Evolutionary conservation across 2,329 filamentous ascomycete genomes (phyloP).

Genomic region (Pleoardoris graminearum): DNA sequence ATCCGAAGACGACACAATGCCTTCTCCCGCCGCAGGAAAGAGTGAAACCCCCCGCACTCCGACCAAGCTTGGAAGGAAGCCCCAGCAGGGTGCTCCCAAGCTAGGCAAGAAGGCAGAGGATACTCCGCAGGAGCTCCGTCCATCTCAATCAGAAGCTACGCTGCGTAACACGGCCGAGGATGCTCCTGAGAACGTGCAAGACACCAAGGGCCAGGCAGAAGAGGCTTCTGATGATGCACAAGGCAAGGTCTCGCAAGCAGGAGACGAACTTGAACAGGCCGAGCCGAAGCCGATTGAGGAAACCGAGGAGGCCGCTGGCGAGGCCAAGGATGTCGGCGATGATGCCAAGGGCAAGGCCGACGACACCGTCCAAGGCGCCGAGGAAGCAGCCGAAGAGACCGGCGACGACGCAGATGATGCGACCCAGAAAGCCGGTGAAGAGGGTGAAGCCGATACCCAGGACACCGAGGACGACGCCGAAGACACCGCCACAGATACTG

Average conservation of each 20-base stretch:
- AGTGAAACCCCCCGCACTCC: conserved; percentile 54
- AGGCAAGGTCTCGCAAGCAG: conserved; percentile 54
- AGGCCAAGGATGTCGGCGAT: conserved; percentile 25
- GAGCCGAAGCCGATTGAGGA: conserved; percentile 53
- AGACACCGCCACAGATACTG: conserved; percentile 40
- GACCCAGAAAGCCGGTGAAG: conserved; percentile 12
- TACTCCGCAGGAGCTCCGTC: conserved; percentile 26
- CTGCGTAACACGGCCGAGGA: conserved; percentile 35
- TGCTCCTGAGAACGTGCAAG: conserved; percentile 33
- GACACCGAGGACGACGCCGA: conserved; percentile 46
- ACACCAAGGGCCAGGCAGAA: conserved; percentile 33
- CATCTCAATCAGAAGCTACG: conserved; percentile 35
- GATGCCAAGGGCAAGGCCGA: conserved; percentile 20
- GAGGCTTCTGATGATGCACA: conserved; percentile 42
- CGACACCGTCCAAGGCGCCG: conserved; percentile 23
- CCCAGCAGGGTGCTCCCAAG: conserved; percentile 47
- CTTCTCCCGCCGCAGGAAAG: conserved; percentile 57
- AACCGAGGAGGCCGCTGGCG: conserved; percentile 34
- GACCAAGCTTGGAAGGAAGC: conserved; percentile 55
- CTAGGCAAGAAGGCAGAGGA: conserved; percentile 46
- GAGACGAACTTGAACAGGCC: conserved; percentile 50
- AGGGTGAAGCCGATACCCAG: conserved; percentile 20
- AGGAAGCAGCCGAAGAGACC: conserved; percentile 50
- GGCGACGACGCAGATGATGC: conserved; percentile 45
- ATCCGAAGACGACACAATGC: conserved; percentile 47